These are phyloP conservation scores for Chaetoceros tenuissimus DNA, from an alignment of 108 stramenopile species.

Conservation along the genomic window DNA sequence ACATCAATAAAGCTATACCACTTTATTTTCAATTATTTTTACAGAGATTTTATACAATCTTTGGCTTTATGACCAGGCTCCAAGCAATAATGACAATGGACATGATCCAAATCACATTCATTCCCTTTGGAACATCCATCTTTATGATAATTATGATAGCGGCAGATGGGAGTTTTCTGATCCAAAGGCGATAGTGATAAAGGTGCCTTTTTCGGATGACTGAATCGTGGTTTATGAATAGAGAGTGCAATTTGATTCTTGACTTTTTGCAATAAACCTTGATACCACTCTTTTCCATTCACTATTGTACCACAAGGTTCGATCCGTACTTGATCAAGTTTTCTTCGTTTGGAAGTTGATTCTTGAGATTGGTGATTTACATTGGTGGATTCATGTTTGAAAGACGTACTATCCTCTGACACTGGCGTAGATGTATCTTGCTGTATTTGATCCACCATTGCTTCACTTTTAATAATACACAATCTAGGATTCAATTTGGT, in stretches of 20 bases:
- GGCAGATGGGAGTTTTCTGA: constrained; percentile 57
- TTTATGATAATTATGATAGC: constrained; percentile 77
- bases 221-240: constrained; percentile 22
- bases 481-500: constrained; percentile 32
- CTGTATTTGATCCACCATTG: constrained; percentile 20
- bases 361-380: background rate
- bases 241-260: too few relatives aligned
- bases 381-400: background rate
- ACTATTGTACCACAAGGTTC: background rate
- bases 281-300: constrained; percentile 21
- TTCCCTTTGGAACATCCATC: constrained; percentile 39
- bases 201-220: constrained; percentile 66
- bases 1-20: too few relatives aligned
- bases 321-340: background rate
- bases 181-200: constrained; percentile 47
- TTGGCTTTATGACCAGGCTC: constrained; percentile 51
- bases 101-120: constrained; percentile 62
- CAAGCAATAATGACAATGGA: constrained; percentile 69
- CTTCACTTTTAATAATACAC: constrained; percentile 69
- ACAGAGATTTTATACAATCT: constrained; percentile 33
- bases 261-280: constrained; percentile 3
- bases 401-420: constrained; percentile 9
- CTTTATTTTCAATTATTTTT: too few relatives aligned
- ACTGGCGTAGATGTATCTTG: constrained; percentile 1
- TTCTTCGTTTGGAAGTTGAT: background rate